Evolutionary conservation across 2,329 filamentous ascomycete genomes (phyloP), one percentile per base, ranked within the genome.

Genomic region (Fusarium circinatum): DNA sequence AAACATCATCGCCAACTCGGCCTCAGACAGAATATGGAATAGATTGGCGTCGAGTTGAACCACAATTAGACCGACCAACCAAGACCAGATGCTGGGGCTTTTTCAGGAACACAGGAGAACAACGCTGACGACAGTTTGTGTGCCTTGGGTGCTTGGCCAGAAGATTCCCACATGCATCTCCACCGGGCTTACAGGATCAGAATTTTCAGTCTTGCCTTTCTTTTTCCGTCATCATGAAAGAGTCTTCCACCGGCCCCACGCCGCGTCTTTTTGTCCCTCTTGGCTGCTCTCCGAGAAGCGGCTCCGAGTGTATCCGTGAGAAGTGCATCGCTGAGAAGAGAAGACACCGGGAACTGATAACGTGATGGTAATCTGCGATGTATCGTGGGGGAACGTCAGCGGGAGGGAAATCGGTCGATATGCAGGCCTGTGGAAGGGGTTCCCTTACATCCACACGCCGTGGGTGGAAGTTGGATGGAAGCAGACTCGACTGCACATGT

Each of bases 221-320:
- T 59, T 54, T 56, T 49, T 44, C 49, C 26, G 57, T 59, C 39
- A 63, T 38, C 36, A 54, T 56, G 56, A 36, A 59, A 66, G 54
- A 65, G 47, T 62, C 64, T 62, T 55, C 41, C 72, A 52, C 58
- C 66, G 67, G 70, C 73, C 75, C 76, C 76, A 78, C 62, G 74
- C 71, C 67, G 68, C 57, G 59, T 65, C 54, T 64, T 61, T 51
- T 64, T 66, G 51, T 36, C 39, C n/a, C 41, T 68, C 60, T 65
- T 66, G 48, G 58, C 32, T 52, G 49, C 51, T 66, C 42, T 32
- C 62, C 58, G 67, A 71, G 48, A 36, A 56, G 44, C 61, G 73
- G 60, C 66, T 75, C 74, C 76, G 76, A 78, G 24, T 77, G 68
- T 75, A 68, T 76, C 76, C 74, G 69, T 52, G 63, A 59, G 42